Base-by-base conservation (phyloP, 768 basidiomycete species). In the Crassisporium funariophilum region DNA sequence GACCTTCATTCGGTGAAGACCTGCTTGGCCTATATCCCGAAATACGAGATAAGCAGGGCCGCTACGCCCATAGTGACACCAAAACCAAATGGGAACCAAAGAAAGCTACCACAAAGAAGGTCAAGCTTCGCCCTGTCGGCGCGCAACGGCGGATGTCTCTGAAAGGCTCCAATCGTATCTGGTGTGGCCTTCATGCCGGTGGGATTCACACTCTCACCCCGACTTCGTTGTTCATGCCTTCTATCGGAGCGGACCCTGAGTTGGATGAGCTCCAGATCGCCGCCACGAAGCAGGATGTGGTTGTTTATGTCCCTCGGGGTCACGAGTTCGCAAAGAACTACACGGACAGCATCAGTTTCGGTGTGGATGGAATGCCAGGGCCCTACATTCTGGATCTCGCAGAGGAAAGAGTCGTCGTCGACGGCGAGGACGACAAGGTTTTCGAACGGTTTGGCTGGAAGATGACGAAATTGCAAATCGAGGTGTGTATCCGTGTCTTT, bases 351-450 rank as follows among this genome's bases (percentile, higher is more conserved):
- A 52, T 58, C 41, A 16, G 22, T n/a, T 57, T 61, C 47, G 40
- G 35, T 15, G 52, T 47, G 5, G 21, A 55, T 13, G 60, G 58
- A 19, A 47, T 46, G 21, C 51, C 51, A 5, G 60, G 53, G 5
- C 58, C 58, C 7, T 55, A 40, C 17, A 41, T 61, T 11, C 23
- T 25, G 25, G 49, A 55, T 11, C 23, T 61, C 35, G 17, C 48
- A 17, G 44, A 41, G 8, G 35, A 35, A 7, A 20, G 24, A 5
- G 43, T 49, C 12, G 15, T 11, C 19, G 12, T 61, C 10, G 54
- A 61, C 24, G 25, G 48, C 4, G 51, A 39, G 10, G n/a, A 43
- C 21, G 58, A 59, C 21, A 13, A 10, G 8, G 38, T 59, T 7
- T 38, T 59, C 27, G 41, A 40, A 11, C 44, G 36, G 27, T 36